Evolutionary conservation across 768 basidiomycete genomes (phyloP).

Genomic region (Fistulinella prunicolor): DNA sequence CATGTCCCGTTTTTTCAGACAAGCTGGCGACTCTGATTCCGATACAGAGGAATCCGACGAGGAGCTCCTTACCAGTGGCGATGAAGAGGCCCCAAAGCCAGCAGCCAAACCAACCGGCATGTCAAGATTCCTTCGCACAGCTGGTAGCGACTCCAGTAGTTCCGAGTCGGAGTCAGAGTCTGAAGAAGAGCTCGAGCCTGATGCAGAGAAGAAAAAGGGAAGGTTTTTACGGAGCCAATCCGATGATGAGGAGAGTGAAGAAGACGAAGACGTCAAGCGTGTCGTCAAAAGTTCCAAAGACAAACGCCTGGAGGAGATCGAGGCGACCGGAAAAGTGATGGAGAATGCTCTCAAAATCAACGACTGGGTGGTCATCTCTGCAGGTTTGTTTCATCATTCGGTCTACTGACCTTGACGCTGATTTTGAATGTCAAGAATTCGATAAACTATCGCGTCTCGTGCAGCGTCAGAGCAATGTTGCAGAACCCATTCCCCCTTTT

Average conservation of each 20-base stretch:
- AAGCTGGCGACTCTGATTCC: slow-evolving; percentile 78
- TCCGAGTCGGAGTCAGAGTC: slow-evolving; percentile 53
- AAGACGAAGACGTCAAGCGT: slow-evolving; percentile 71
- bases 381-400: slow-evolving; percentile 49
- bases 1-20: slow-evolving; percentile 91
- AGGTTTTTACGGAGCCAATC: slow-evolving; percentile 45
- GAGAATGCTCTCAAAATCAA: slow-evolving; percentile 95
- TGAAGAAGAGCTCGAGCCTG: slow-evolving; percentile 56
- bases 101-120: slow-evolving; percentile 41
- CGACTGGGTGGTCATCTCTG: slow-evolving; percentile 92
- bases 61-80: slow-evolving; percentile 69
- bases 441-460: slow-evolving; percentile 93
- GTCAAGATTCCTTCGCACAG: slow-evolving; percentile 74
- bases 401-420: slow-evolving; percentile 2
- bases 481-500: slow-evolving; percentile 85
- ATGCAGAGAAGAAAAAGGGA: slow-evolving; percentile 38
- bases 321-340: slow-evolving; percentile 84
- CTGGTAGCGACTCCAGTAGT: slow-evolving; percentile 53
- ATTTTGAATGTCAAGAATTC: slow-evolving; percentile 62
- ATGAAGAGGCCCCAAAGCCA: slow-evolving; percentile 53
- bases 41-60: slow-evolving; percentile 73
- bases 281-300: slow-evolving; percentile 83
- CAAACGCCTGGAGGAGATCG: slow-evolving; percentile 93
- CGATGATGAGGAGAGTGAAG: slow-evolving; percentile 51
- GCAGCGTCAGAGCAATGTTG: slow-evolving; percentile 78